Base-by-base conservation (phyloP, 176 grass and related monocot genomes). In the Lolium perenne region DNA sequence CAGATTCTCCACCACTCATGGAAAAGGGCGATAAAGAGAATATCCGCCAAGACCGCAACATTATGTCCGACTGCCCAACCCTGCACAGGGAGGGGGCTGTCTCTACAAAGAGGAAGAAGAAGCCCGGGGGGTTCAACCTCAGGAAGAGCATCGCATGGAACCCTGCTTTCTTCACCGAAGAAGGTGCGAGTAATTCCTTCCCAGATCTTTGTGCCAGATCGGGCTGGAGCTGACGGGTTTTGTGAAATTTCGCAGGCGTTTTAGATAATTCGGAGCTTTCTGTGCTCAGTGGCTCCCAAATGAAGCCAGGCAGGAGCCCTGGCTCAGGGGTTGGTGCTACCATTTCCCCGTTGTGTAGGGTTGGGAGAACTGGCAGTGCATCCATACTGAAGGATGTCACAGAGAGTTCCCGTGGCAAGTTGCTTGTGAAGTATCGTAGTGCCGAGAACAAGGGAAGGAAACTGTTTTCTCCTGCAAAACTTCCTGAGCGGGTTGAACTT, bases 61-160 rank as follows among this genome's bases (percentile, higher is more conserved):
- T 78, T 47, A 9, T 49, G 32, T 72, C 74, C 41, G 79, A 88
- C 80, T 64, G 67, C 35, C 41, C 64, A 15, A 20, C 48, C 1
- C 55, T 78, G 38, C 50, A 21, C 5, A 79, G 50, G 64, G 83
- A 79, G 17, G 48, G 11, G 32, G 0, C 48, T 21, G 40, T 49
- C 35, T 83, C 82, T 18, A 79, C 73, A 38, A 94, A 45, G 74
- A 73, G 47, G 45, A 88, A 55, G 20, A 91, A 86, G 72, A 90
- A 88, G 81, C 59, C 82, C 72, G 58, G 77, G 17, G 88, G 84
- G 45, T 92, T 87, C 82, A 94, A 94, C 72, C 50, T 95, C 73
- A 94, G 96, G 83, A 94, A 95, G 84, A 98, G 96, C 78, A 92
- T 98, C 38, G 92, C 96, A 26, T 98, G 93, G 93, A 98, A 98